A percentile compares a stretch with the other conserved stretches of the same genome.
These are phyloP conservation scores for Hirsutella thompsonii DNA, from an alignment of 2,329 filamentous ascomycete genomes.

Conservation along the genomic window DNA sequence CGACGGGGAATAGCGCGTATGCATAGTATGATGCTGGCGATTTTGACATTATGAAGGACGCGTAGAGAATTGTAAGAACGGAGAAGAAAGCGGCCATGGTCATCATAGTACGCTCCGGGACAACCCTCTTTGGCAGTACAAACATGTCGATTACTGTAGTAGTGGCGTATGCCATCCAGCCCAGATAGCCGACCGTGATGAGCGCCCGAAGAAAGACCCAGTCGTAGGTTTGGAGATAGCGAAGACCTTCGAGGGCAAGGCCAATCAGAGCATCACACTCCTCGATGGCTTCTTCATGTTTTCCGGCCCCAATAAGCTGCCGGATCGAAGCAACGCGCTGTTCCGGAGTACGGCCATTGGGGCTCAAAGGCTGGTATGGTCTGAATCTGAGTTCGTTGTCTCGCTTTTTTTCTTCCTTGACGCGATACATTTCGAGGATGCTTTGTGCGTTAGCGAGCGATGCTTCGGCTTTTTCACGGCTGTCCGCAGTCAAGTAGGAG, in stretches of 20 bases:
- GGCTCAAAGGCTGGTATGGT: constrained; percentile 59
- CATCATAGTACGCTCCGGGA: constrained; percentile 46
- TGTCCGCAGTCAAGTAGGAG: constrained; percentile 60
- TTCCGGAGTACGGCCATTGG: constrained; percentile 48
- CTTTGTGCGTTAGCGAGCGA: constrained; percentile 72
- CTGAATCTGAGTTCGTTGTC: constrained; percentile 62
- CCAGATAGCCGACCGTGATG: constrained; percentile 81
- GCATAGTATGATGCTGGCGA: constrained; percentile 79
- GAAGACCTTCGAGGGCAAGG: constrained; percentile 65
- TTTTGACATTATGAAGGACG: constrained; percentile 65
- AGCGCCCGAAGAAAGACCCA: constrained; percentile 90
- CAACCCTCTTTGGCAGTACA: constrained; percentile 59
- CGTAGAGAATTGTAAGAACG: constrained; percentile 60
- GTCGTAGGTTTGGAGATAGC: constrained; percentile 96
- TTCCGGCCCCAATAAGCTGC: constrained; percentile 49
- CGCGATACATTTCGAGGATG: constrained; percentile 89
- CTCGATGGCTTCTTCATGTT: constrained; percentile 65
- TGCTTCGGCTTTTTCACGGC: constrained; percentile 70
- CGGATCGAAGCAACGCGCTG: constrained; percentile 56
- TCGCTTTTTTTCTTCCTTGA: constrained; percentile 82
- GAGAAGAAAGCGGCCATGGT: constrained; percentile 61
- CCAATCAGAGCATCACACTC: constrained; percentile 67
- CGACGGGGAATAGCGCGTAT: constrained; percentile 82
- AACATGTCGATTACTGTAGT: constrained; percentile 82
- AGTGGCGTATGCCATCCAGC: constrained; percentile 88